Base-by-base conservation (phyloP, 306 rosid species). In the Vigna radiata region DNA sequence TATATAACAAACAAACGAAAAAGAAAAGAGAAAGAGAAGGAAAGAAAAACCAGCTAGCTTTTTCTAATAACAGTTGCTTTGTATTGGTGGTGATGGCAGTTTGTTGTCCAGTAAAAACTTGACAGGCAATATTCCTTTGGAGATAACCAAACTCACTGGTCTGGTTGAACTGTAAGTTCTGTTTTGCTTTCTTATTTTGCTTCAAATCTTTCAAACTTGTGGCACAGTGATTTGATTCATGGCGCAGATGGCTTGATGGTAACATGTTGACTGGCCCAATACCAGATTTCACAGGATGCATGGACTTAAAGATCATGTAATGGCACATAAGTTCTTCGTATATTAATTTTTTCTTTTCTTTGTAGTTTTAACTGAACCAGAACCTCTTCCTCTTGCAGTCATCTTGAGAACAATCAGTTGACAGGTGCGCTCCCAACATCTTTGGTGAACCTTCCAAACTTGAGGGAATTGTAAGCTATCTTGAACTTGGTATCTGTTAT, bases 351-450 rank as follows among this genome's bases (percentile, higher is more conserved):
- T 55, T 29, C 5, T 29, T 27, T 36, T 76, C 52, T 16, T 61
- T 49, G 33, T 15, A 52, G 33, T 21, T 55, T 71, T 76, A 63
- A 76, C 58, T 91, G 81, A 69, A 87, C 59, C 43, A 33, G 47
- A 68, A 8, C 73, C 68, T 79, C 83, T 85, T 21, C 68, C 56
- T 53, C 81, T 68, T 79, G 53, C 81, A 95, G 99, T 75, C 99
- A 95, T 87, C 97, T 95, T 16, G 99, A 95, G 81, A 89, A 89
- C 84, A 95, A 95, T 76, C 97, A 77, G 76, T 88, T 95, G 88
- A 80, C 83, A 0, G 97, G 96, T 46, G 84, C 43, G 33, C 84
- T 95, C 74, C 93, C 95, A 54, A 82, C 94, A 83, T 81, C 90
- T 68, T 73, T 95, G 83, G 37, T 36, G 68, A 88, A 83, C 79